These are phyloP conservation scores for Celoporthe dispersa DNA, from an alignment of 2,329 filamentous ascomycete genomes.

Conservation along the genomic window DNA sequence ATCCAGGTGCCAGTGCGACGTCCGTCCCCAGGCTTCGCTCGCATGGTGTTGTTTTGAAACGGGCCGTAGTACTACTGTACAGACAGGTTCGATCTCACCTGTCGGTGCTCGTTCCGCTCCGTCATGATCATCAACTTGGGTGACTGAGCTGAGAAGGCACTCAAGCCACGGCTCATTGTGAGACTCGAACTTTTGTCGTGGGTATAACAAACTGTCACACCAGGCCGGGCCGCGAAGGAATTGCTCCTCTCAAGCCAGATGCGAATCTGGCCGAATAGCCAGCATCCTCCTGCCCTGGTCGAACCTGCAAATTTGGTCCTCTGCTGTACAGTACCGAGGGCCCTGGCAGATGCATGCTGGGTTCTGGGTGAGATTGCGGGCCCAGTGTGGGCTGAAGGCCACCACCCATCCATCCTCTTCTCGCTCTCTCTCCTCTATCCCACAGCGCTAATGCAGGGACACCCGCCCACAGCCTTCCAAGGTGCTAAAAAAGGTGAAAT, in stretches of 20 bases:
- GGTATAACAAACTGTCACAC: background rate
- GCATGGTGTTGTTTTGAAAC: conserved; percentile 15
- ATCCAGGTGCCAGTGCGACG: conserved; percentile 8
- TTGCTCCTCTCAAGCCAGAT: background rate
- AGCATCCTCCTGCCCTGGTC: background rate
- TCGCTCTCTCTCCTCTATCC: background rate
- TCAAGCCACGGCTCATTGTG: conserved; percentile 11
- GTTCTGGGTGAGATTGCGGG: background rate
- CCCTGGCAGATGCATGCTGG: background rate
- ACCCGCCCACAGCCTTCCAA: conserved; percentile 1
- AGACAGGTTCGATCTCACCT: background rate
- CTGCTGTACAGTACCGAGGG: background rate
- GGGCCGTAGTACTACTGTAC: conserved; percentile 5
- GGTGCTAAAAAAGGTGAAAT: conserved; percentile 7
- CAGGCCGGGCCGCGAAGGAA: background rate
- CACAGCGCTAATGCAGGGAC: conserved; percentile 23
- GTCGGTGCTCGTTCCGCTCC: too few relatives aligned
- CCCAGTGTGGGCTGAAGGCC: background rate
- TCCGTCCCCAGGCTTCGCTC: background rate
- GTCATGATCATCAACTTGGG: background rate
- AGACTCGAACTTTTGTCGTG: background rate
- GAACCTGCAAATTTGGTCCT: conserved; percentile 6
- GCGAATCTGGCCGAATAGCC: conserved; percentile 7
- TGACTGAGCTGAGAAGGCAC: background rate
- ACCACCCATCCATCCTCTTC: background rate